A percentile compares a stretch with the other conserved stretches of the same genome.
Conservation (phyloP, 345 rosid species). For the Pugionium dolabratum region DNA sequence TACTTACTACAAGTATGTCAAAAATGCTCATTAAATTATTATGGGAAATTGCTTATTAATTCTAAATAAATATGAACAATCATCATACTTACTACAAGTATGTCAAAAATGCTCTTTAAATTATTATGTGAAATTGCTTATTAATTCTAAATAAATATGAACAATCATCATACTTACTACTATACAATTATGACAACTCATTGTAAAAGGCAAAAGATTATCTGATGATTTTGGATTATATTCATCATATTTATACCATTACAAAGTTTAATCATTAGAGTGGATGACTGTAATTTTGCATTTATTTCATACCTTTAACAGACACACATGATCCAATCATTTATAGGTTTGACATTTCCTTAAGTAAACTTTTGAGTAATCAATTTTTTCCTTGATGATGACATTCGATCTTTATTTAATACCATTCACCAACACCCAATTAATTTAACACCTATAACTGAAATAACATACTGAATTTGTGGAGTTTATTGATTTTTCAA, state of each 20-base stretch:
- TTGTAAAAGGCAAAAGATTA: background rate
- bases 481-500: too few relatives aligned
- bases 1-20: too few relatives aligned
- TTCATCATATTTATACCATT: slow-evolving; percentile 19
- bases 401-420: background rate
- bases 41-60: too few relatives aligned
- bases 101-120: too few relatives aligned
- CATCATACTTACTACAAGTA: too few relatives aligned
- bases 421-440: background rate
- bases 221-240: slow-evolving; percentile 9
- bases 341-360: slow-evolving; percentile 32
- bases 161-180: slow-evolving; percentile 7
- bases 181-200: slow-evolving; percentile 11
- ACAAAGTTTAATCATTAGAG: slow-evolving; percentile 28
- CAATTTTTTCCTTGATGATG: background rate
- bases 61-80: too few relatives aligned
- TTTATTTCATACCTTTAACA: background rate
- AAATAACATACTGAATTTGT: too few relatives aligned
- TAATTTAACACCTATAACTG: too few relatives aligned
- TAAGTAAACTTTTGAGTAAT: background rate
- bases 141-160: background rate
- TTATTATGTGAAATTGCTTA: too few relatives aligned
- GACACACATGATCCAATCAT: slow-evolving; percentile 37
- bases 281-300: slow-evolving; percentile 14
- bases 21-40: too few relatives aligned